Base-by-base conservation (phyloP, 768 basidiomycete genomes). In the Termitomyces sp. region DNA sequence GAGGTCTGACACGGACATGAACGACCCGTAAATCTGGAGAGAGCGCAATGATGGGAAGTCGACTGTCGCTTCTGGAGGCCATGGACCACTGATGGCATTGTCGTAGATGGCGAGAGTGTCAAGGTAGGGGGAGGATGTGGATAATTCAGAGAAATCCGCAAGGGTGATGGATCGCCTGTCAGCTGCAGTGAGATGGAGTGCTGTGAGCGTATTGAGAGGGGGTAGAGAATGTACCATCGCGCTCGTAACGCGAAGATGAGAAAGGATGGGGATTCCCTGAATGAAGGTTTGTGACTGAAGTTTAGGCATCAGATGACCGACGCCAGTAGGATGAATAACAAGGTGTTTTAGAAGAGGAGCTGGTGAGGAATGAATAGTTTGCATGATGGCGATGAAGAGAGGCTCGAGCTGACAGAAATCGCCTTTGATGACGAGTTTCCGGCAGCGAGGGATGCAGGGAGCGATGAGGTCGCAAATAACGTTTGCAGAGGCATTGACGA, bases 1-100 rank as follows among this genome's bases (percentile, higher is more conserved):
- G 52, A 66, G 66, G 22, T 66, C 66, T 5, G 66, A 64, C 15
- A 66, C 66, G 33, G 57, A 64, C 51, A 59, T 61, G 28, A 66
- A 66, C 28, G 63, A 59, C 3, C 66, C 66, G 38, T 62, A 64
- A 18, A 66, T 51, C 35, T 60, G 66, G 7, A 66, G 63, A 16
- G 66, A 66, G 4, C 57, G 60, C 7, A 66, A 42, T 1, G 58
- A 53, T 11, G 66, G 66, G 50, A 66, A 56, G 33, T 55, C 57
- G 42, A 66, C 44, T 12, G 39, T 55, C 28, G 55, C 58, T 51
- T 59, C 61, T 32, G n/a, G 24, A 18, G 61, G 66, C 66, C 66
- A 66, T 15, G 63, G 61, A 9, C 66, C 66, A 18, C 39, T 58
- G 6, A 66, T 49, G n/a, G 59, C 60, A 22, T 66, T 63, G 46